Conservation (phyloP, 106 monocot species). For the Posidonia australis region DNA sequence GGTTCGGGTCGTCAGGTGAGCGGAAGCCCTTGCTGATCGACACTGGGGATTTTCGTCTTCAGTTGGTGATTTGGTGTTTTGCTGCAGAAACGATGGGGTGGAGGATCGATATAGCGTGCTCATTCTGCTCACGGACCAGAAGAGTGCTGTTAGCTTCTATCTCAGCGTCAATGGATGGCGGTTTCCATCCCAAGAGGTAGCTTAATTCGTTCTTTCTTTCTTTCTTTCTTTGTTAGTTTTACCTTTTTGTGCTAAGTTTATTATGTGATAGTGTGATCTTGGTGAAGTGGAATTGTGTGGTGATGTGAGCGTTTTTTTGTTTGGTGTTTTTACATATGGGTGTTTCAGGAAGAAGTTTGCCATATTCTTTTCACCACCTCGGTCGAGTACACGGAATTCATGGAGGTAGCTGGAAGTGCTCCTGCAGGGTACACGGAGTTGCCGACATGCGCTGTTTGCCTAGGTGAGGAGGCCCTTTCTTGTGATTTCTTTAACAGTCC, state of each 20-base stretch:
- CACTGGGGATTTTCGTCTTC: not conserved
- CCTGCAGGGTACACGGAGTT: constrained; percentile 62
- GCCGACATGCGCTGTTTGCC: constrained; percentile 83
- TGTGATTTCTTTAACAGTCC: not conserved
- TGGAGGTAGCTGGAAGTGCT: constrained; percentile 43
- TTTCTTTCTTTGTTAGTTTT: not conserved
- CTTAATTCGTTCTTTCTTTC: not conserved
- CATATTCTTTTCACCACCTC: constrained; percentile 63
- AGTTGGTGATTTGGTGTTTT: not conserved
- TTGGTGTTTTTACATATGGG: not conserved
- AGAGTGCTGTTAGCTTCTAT: constrained; percentile 71
- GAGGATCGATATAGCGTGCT: constrained; percentile 87
- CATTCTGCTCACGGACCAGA: constrained; percentile 66
- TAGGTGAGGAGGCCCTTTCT: constrained; percentile 40
- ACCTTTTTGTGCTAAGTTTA: not conserved
- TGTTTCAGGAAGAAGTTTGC: constrained; percentile 65
- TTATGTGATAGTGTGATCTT: too few relatives aligned
- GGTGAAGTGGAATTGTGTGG: not conserved
- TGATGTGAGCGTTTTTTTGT: not conserved
- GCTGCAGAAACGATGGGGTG: constrained; percentile 60
- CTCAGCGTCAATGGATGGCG: constrained; percentile 67
- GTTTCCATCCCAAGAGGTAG: constrained; percentile 60
- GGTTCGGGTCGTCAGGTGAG: constrained; percentile 58
- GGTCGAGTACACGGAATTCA: constrained; percentile 54
- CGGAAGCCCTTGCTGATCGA: not conserved